Evolutionary conservation across 2,329 filamentous ascomycete species (phyloP).

Genomic region (Sclerotinia sclerotiorum): DNA sequence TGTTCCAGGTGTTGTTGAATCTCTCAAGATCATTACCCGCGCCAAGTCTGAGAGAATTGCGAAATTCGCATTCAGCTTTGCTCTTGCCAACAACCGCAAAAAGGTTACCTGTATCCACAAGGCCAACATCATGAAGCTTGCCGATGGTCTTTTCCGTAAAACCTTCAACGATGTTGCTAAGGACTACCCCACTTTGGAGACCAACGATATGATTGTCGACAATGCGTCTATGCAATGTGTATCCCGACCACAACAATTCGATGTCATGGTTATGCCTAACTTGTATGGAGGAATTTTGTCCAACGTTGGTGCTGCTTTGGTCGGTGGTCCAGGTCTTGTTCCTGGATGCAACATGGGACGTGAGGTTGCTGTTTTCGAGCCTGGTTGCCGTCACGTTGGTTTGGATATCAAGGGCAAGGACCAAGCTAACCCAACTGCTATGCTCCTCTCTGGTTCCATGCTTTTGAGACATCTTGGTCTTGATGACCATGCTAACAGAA

Average conservation of each 20-base stretch:
- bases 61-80: slow-evolving; percentile 98
- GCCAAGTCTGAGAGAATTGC: slow-evolving; percentile 99
- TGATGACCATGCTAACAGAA: slow-evolving; percentile 97
- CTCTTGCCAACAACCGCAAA: slow-evolving; percentile 96
- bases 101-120: slow-evolving; percentile 99
- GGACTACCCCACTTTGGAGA: slow-evolving; percentile 93
- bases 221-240: slow-evolving; percentile 99
- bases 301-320: slow-evolving; percentile 96
- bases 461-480: slow-evolving; percentile 94
- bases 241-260: slow-evolving; percentile 93
- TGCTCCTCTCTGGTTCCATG: slow-evolving; percentile 96
- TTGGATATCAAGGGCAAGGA: slow-evolving; percentile 99
- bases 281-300: slow-evolving; percentile 98
- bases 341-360: slow-evolving; percentile 99
- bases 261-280: slow-evolving; percentile 99
- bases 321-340: slow-evolving; percentile 94
- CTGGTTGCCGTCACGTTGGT: slow-evolving; percentile 97
- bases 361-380: slow-evolving; percentile 97
- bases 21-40: slow-evolving; percentile 99
- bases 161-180: slow-evolving; percentile 92
- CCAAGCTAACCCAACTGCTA: slow-evolving; percentile 95
- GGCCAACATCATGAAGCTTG: slow-evolving; percentile 99
- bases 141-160: slow-evolving; percentile 96
- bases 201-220: slow-evolving; percentile 99
- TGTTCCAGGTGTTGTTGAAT: slow-evolving; percentile 94